phyloP scores from a whole-genome alignment of 169 alveolate genomes.

The Eimeria nieschulzi region DNA sequence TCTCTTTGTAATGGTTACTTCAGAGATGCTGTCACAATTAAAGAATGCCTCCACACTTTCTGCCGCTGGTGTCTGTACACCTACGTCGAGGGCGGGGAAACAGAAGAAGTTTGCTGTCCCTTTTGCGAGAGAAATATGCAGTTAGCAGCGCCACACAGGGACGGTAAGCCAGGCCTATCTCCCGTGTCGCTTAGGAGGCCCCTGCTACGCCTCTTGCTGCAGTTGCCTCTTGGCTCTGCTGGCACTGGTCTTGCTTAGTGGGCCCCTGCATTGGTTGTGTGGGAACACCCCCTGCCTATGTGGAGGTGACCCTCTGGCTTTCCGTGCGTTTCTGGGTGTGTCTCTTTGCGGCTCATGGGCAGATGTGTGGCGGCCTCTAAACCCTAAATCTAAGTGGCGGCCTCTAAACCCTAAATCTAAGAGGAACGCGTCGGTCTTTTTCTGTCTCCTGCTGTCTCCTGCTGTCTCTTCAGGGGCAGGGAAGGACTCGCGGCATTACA shows the following conservation, averaged over 20 bases:
- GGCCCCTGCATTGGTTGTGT: not conserved
- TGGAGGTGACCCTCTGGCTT: too few relatives aligned
- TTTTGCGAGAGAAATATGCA: constrained; percentile 73
- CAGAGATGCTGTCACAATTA: constrained; percentile 81
- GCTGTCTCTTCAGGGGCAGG: constrained; percentile 41
- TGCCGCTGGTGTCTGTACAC: constrained; percentile 78
- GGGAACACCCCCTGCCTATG: too few relatives aligned
- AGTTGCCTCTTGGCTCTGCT: not conserved
- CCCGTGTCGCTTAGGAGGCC: not conserved
- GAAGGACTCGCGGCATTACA: constrained; percentile 53
- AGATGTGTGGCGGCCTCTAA: too few relatives aligned
- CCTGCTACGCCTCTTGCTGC: not conserved
- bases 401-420: too few relatives aligned
- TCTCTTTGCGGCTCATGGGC: too few relatives aligned
- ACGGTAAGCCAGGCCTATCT: constrained; percentile 44
- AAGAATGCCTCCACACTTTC: constrained; percentile 83
- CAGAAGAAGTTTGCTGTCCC: constrained; percentile 79
- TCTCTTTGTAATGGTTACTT: constrained; percentile 81
- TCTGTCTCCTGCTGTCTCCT: not conserved
- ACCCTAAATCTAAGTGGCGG: too few relatives aligned
- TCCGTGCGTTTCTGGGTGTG: too few relatives aligned
- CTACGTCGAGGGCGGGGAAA: constrained; percentile 73
- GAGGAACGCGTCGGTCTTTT: too few relatives aligned
- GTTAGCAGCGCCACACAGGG: constrained; percentile 26
- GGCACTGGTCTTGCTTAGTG: not conserved